Evolutionary conservation across 1,284 basidiomycete species (phyloP), one percentile per base, ranked within the genome.

Genomic region (Ganoderma multipileum): DNA sequence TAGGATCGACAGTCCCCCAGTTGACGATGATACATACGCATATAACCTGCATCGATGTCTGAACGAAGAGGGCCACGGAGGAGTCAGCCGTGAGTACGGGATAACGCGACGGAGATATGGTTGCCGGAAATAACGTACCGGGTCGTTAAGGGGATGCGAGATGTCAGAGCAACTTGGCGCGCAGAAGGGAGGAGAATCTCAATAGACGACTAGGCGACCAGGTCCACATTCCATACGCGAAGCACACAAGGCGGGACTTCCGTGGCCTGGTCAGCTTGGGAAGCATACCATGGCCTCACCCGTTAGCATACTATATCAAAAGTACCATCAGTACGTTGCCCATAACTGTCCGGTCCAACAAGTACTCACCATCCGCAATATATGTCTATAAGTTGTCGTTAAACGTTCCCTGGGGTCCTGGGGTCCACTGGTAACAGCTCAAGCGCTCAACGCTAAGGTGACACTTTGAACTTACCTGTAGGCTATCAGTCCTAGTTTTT

Each of bases 61-160:
- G 54, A 11, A 39, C 52, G 28, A 20, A 55, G 28, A 30, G 52
- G 26, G 6, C 42, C 8, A 54, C 3, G 11, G 5, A 30, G 8
- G 28, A 54, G 18, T 58, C 55, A 18, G 52, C 16, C 3, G 63
- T 39, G 28, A 64, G 41, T 14, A 57, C 41, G 20, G 63, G 28
- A 41, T 47, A 64, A 28, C 39, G 23, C 6, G 55, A 59, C 4
- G 42, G 42, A 9, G n/a, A 20, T 11, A 44, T 44, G 8, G 41
- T 20, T 6, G 41, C 36, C 50, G 20, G 55, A 47, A 44, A 65
- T 20, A 7, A 39, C 26, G 14, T 47, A 65, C 20, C 42, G 55
- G 7, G 42, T 65, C 30, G 41, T 65, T 26, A 38, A 26, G 55
- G 57, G 33, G 58, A 55, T 9, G 42, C n/a, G 30, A 59, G 55